phyloP scores from a whole-genome alignment of 2,329 filamentous ascomycete species.

The Aureobasidium sp. region DNA sequence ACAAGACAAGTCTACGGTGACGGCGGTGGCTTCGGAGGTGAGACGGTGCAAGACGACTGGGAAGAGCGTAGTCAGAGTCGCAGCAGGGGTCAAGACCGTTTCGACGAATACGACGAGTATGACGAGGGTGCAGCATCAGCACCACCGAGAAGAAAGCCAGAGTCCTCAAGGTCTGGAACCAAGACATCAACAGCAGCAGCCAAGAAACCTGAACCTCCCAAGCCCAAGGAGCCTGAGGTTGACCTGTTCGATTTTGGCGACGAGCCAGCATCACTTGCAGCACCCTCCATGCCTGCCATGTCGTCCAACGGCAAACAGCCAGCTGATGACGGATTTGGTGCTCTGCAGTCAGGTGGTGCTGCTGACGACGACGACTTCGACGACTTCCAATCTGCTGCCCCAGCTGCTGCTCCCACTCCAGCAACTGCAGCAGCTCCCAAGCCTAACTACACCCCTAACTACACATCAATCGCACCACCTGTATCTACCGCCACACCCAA shows the following conservation, averaged over 20 bases:
- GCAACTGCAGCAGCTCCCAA: slow-evolving; percentile 29
- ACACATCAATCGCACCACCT: slow-evolving; percentile 38
- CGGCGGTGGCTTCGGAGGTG: slow-evolving; percentile 84
- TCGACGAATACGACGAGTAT: slow-evolving; percentile 95
- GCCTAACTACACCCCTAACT: slow-evolving; percentile 32
- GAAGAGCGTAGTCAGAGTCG: slow-evolving; percentile 60
- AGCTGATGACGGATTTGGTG: slow-evolving; percentile 77
- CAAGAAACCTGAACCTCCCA: slow-evolving; percentile 64
- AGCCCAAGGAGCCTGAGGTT: slow-evolving; percentile 80
- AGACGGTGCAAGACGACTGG: slow-evolving; percentile 51
- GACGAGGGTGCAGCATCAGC: slow-evolving; percentile 62
- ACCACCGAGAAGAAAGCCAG: slow-evolving; percentile 46
- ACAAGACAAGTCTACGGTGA: slow-evolving; percentile 84
- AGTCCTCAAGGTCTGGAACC: slow-evolving; percentile 25
- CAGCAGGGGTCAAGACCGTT: slow-evolving; percentile 61
- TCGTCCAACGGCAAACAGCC: slow-evolving; percentile 39
- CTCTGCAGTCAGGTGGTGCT: slow-evolving; percentile 73
- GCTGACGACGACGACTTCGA: slow-evolving; percentile 83
- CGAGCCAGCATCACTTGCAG: slow-evolving; percentile 52
- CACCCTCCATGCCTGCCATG: slow-evolving; percentile 34
- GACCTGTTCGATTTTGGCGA: slow-evolving; percentile 88
- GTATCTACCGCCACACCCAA: slow-evolving; percentile 46
- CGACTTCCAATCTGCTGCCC: slow-evolving; percentile 86
- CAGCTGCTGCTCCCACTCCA: slow-evolving; percentile 36
- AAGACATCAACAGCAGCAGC: slow-evolving; percentile 31